A percentile compares a stretch with the other conserved stretches of the same genome.
phyloP scores from a whole-genome alignment of 2,329 filamentous ascomycete species.

The Magnaporthiopsis rhizophila region DNA sequence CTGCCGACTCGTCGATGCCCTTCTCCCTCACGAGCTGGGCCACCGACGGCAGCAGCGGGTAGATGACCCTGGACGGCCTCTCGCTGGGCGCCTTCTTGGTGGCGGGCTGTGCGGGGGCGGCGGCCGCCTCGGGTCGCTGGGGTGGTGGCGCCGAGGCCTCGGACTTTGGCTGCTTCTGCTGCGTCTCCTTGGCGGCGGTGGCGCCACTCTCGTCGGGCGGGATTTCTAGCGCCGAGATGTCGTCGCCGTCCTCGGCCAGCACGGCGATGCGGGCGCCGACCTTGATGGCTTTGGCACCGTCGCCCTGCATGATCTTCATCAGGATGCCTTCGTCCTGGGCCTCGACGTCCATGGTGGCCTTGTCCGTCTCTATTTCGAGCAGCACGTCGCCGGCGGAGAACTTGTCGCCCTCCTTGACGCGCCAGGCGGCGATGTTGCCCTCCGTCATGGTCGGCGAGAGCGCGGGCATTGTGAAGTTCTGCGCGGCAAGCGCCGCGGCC shows the following conservation, averaged over 20 bases:
- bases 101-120: constrained; percentile 10
- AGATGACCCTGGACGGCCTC: constrained; percentile 55
- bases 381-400: constrained; percentile 80
- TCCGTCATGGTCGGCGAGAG: constrained; percentile 92
- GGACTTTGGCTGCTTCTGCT: background rate
- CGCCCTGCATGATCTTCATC: constrained; percentile 69
- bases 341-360: constrained; percentile 92
- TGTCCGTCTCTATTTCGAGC: constrained; percentile 89
- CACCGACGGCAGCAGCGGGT: constrained; percentile 77
- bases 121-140: constrained; percentile 9
- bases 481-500: constrained; percentile 58
- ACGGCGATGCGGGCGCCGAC: constrained; percentile 79
- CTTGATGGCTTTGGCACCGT: constrained; percentile 68
- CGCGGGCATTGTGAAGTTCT: constrained; percentile 87
- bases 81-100: constrained; percentile 24
- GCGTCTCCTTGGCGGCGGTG: constrained; percentile 23
- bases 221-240: constrained; percentile 65
- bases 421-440: constrained; percentile 80
- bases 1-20: constrained; percentile 65
- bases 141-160: constrained; percentile 16
- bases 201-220: constrained; percentile 52
- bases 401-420: constrained; percentile 77
- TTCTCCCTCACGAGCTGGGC: constrained; percentile 72
- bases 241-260: constrained; percentile 73
- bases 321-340: constrained; percentile 83